Evolutionary conservation across 805 yeast species (phyloP).

Genomic region (Starmera quercuum): DNA sequence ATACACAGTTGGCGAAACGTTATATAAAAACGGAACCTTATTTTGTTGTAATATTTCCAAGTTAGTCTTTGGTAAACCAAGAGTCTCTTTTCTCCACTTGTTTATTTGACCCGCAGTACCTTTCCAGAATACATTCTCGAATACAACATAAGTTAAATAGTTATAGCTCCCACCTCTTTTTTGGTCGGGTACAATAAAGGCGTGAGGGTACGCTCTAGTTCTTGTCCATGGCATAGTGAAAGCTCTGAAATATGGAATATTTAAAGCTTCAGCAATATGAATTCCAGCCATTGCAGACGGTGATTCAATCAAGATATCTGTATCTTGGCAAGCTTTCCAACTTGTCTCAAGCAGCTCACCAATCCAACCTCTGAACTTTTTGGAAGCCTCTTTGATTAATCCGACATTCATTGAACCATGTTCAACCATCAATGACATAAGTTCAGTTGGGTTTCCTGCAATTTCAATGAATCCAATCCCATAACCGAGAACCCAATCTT

Average conservation of each 20-base stretch:
- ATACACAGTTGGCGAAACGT: conserved; percentile 78
- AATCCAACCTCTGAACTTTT: conserved; percentile 79
- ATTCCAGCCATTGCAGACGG: conserved; percentile 95
- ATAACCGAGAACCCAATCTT: conserved; percentile 61
- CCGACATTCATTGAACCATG: conserved; percentile 84
- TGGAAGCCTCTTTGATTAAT: conserved; percentile 74
- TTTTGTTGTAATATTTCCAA: conserved; percentile 65
- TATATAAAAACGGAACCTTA: conserved; percentile 82
- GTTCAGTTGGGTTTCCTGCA: conserved; percentile 90
- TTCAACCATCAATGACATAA: conserved; percentile 87
- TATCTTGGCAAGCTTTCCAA: conserved; percentile 79
- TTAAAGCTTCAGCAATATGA: conserved; percentile 88
- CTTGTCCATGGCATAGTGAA: conserved; percentile 99
- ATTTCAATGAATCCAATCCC: conserved; percentile 64
- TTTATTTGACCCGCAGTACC: conserved; percentile 85
- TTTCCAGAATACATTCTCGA: conserved; percentile 90
- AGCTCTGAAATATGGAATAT: conserved; percentile 87
- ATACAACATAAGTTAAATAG: conserved; percentile 85
- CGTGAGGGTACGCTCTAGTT: conserved; percentile 94
- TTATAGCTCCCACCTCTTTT: conserved; percentile 90
- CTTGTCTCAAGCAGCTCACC: conserved; percentile 60
- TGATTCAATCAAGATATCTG: conserved; percentile 86
- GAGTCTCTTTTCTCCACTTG: conserved; percentile 69
- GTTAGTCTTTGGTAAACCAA: conserved; percentile 62
- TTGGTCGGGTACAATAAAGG: conserved; percentile 90